A percentile compares a stretch with the other conserved stretches of the same genome.
These are phyloP conservation scores for Obelidium mucronatum DNA, from an alignment of 192 early-diverging fungal genomes.

Conservation along the genomic window DNA sequence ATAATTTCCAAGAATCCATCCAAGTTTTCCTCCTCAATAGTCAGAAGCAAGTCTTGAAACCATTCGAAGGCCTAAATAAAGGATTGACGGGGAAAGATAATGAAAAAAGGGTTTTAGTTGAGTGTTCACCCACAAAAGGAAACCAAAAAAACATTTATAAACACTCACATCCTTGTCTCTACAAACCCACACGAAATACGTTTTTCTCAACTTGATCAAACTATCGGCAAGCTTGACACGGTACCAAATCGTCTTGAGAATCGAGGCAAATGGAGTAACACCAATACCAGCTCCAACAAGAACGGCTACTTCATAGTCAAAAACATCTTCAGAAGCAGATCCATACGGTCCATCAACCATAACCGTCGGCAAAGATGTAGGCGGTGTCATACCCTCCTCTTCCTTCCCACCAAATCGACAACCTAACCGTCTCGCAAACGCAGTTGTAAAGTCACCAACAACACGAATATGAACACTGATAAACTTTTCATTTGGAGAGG, in stretches of 20 bases:
- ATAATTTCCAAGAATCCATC: slow-evolving; percentile 80
- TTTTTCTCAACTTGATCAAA: slow-evolving; percentile 72
- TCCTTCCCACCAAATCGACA: slow-evolving; percentile 64
- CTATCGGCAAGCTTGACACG: slow-evolving; percentile 62
- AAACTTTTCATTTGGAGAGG: slow-evolving; percentile 80
- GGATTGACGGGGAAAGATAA: slow-evolving; percentile 20
- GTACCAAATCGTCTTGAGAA: slow-evolving; percentile 84
- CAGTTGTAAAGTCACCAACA: slow-evolving; percentile 77
- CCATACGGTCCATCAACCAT: slow-evolving; percentile 84
- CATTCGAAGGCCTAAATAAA: slow-evolving; percentile 74
- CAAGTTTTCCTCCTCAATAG: slow-evolving; percentile 80
- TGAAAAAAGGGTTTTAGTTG: no score
- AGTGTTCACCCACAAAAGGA: no score
- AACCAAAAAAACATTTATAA: slow-evolving; percentile 7
- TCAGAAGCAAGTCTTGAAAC: slow-evolving; percentile 85
- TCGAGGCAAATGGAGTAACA: slow-evolving; percentile 84
- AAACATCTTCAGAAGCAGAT: slow-evolving; percentile 81
- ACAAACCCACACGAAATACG: slow-evolving; percentile 89
- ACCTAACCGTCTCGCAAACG: slow-evolving; percentile 73
- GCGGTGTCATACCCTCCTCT: slow-evolving; percentile 44
- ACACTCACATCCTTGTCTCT: slow-evolving; percentile 71
- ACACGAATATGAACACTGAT: slow-evolving; percentile 79
- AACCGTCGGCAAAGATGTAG: slow-evolving; percentile 69
- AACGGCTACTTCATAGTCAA: slow-evolving; percentile 78
- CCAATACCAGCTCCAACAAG: slow-evolving; percentile 86